Evolutionary conservation across 148 eudicot species (phyloP).

Genomic region (Simmondsia chinensis): DNA sequence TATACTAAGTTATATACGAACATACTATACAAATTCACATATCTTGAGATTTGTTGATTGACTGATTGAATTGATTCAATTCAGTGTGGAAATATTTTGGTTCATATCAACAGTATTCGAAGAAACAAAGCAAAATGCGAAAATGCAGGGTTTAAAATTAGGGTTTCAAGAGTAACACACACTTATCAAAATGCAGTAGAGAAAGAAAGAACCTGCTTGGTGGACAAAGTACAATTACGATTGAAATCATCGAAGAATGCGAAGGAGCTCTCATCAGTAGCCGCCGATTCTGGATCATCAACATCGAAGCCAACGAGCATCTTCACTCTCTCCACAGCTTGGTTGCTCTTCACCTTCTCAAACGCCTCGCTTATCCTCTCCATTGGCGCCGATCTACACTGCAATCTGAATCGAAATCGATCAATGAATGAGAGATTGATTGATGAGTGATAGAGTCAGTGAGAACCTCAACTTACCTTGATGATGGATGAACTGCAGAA

Average conservation of each 20-base stretch:
- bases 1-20: too few relatives aligned
- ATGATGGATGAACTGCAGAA: not conserved
- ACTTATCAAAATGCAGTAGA: not conserved
- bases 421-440: not conserved
- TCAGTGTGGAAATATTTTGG: too few relatives aligned
- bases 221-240: slow-evolving; percentile 74
- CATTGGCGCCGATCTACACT: slow-evolving; percentile 29
- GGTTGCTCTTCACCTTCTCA: slow-evolving; percentile 63
- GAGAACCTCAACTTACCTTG: too few relatives aligned
- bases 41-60: too few relatives aligned
- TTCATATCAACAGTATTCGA: not conserved
- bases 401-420: too few relatives aligned
- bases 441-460: too few relatives aligned
- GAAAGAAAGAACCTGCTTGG: slow-evolving; percentile 51
- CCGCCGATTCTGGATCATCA: slow-evolving; percentile 45
- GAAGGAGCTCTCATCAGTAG: slow-evolving; percentile 42
- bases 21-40: too few relatives aligned
- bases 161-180: too few relatives aligned
- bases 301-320: slow-evolving; percentile 86
- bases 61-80: too few relatives aligned
- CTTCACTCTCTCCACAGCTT: slow-evolving; percentile 70
- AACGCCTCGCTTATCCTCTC: slow-evolving; percentile 45
- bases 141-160: not conserved
- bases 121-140: not conserved
- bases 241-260: slow-evolving; percentile 72